phyloP scores from a whole-genome alignment of 78 protist genomes.

The Mastigamoeba balamuthi region DNA sequence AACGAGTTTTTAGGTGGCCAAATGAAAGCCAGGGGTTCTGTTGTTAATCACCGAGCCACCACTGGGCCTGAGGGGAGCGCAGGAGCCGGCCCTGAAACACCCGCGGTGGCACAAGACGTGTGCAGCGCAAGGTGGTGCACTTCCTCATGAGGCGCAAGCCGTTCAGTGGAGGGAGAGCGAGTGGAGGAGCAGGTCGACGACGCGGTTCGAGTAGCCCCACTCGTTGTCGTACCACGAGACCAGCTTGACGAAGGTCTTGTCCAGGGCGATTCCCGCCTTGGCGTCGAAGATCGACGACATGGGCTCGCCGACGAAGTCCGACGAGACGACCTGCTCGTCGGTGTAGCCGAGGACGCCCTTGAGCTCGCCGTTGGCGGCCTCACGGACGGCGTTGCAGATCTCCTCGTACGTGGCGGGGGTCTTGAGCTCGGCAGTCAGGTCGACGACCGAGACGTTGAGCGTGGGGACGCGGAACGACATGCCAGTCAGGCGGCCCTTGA shows the following conservation, averaged over 20 bases:
- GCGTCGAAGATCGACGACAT: conserved; percentile 91
- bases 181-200: conserved; percentile 79
- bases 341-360: conserved; percentile 91
- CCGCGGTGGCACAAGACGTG: too few relatives aligned
- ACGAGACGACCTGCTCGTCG: conserved; percentile 92
- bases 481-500: conserved; percentile 97
- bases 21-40: too few relatives aligned
- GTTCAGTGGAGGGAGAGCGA: too few relatives aligned
- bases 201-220: conserved; percentile 92
- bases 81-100: too few relatives aligned
- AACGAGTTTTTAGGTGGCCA: too few relatives aligned
- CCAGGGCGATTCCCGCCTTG: conserved; percentile 87
- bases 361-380: conserved; percentile 52
- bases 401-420: conserved; percentile 82
- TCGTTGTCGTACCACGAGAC: conserved; percentile 98
- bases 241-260: conserved; percentile 90
- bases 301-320: conserved; percentile 85
- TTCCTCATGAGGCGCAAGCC: too few relatives aligned
- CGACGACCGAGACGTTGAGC: conserved; percentile 97
- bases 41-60: too few relatives aligned
- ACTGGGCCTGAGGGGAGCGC: too few relatives aligned
- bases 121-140: too few relatives aligned
- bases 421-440: conserved; percentile 80
- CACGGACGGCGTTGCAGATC: conserved; percentile 71
- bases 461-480: conserved; percentile 99